Percentiles rank a stretch among this genome's conserved stretches.
phyloP scores from a whole-genome alignment of 2,329 filamentous ascomycete genomes.

The Neurospora crassa region DNA sequence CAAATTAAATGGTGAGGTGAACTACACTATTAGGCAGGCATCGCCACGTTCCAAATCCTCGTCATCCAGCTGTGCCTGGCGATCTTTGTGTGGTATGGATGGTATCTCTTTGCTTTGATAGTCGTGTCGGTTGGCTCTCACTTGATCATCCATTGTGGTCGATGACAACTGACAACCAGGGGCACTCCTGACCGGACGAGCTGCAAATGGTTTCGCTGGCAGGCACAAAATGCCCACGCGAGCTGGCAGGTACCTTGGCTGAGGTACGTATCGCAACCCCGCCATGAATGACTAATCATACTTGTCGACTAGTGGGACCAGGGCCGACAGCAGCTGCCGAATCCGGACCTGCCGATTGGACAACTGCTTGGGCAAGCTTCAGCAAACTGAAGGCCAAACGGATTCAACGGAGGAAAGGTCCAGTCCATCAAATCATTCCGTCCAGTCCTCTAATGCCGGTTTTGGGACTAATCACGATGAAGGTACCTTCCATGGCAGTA shows the following conservation, averaged over 20 bases:
- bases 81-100: background rate
- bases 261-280: background rate
- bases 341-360: background rate
- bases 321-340: background rate
- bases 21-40: background rate
- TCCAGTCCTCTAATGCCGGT: background rate
- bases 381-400: background rate
- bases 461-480: background rate
- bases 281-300: background rate
- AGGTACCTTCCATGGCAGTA: background rate
- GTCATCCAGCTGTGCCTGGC: background rate
- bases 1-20: background rate
- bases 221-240: background rate
- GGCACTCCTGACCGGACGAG: background rate
- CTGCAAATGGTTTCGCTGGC: background rate
- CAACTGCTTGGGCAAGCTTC: background rate
- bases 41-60: background rate
- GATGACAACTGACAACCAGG: background rate
- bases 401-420: background rate
- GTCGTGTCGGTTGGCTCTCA: background rate
- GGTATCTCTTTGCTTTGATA: background rate
- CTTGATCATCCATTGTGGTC: background rate
- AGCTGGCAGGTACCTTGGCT: background rate
- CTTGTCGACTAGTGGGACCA: background rate
- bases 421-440: background rate